Evolutionary conservation across 2,329 filamentous ascomycete species (phyloP).

Genomic region (Hymenoscyphus linearis): DNA sequence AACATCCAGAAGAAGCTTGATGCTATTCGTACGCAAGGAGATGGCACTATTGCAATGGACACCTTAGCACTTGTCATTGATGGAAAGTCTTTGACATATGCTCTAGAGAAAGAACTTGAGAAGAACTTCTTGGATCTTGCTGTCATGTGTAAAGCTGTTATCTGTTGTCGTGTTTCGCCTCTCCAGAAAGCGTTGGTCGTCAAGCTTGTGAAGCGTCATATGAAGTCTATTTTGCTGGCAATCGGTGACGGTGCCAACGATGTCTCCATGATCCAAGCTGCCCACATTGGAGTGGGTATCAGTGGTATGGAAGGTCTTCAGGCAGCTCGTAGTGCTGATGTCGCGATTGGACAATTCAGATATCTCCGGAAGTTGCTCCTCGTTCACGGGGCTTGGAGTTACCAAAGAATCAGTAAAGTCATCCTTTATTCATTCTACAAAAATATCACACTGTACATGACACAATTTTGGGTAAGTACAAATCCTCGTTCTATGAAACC

Average conservation of each 20-base stretch:
- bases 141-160: constrained; percentile 96
- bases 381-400: constrained; percentile 96
- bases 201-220: constrained; percentile 89
- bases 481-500: neutral
- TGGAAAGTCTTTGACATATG: constrained; percentile 89
- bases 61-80: constrained; percentile 90
- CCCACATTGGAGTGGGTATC: constrained; percentile 96
- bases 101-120: constrained; percentile 88
- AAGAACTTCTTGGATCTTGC: constrained; percentile 90
- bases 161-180: constrained; percentile 95
- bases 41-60: constrained; percentile 72
- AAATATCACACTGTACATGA: constrained; percentile 98
- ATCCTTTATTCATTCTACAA: constrained; percentile 99
- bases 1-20: constrained; percentile 92
- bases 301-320: constrained; percentile 96
- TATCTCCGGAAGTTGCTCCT: constrained; percentile 90
- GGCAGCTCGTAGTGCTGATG: constrained; percentile 90
- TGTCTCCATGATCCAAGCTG: constrained; percentile 99
- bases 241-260: constrained; percentile 98
- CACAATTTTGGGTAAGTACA: constrained; percentile 86
- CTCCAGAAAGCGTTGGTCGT: constrained; percentile 96
- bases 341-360: constrained; percentile 92
- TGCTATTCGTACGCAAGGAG: constrained; percentile 78
- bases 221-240: constrained; percentile 85
- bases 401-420: constrained; percentile 93